phyloP scores from a whole-genome alignment of 805 yeast genomes.

The Lachancea kluyveri region DNA sequence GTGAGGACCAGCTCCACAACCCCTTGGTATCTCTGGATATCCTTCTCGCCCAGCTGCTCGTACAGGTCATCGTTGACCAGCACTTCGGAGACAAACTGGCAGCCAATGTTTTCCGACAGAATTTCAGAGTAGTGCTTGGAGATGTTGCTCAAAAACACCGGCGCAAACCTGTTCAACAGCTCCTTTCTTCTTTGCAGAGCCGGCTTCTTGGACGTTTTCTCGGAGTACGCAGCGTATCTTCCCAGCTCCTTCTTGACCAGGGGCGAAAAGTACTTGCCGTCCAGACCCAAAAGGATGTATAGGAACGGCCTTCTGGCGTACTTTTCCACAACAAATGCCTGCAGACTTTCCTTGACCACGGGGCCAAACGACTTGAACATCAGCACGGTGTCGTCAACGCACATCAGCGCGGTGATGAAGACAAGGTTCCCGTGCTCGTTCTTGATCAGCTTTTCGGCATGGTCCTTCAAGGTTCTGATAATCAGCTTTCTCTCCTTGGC shows the following conservation, averaged over 20 bases:
- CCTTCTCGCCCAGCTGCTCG: constrained; percentile 33
- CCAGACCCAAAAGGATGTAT: constrained; percentile 70
- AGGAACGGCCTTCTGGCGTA: constrained; percentile 85
- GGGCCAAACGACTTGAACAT: constrained; percentile 60
- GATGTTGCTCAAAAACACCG: constrained; percentile 54
- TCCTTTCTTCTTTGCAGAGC: constrained; percentile 70
- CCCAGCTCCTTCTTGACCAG: constrained; percentile 51
- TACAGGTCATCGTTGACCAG: constrained; percentile 48
- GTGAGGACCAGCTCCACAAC: constrained; percentile 53
- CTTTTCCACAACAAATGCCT: constrained; percentile 58
- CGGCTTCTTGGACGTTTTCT: constrained; percentile 79
- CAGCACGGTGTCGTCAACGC: constrained; percentile 90
- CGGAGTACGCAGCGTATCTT: constrained; percentile 54
- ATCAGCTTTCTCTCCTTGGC: constrained; percentile 89
- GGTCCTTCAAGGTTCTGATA: constrained; percentile 65
- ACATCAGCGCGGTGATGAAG: constrained; percentile 67
- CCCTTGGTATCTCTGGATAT: constrained; percentile 33
- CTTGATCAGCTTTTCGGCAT: constrained; percentile 65
- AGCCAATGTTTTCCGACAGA: constrained; percentile 66
- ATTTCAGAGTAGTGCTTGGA: constrained; percentile 44
- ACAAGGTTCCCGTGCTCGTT: constrained; percentile 87
- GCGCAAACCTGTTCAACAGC: constrained; percentile 57
- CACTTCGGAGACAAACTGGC: constrained; percentile 77
- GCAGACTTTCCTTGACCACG: constrained; percentile 44
- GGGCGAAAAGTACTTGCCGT: constrained; percentile 79